Conservation (phyloP, 495 filamentous ascomycete species). For the Aspergillus ostianus region DNA sequence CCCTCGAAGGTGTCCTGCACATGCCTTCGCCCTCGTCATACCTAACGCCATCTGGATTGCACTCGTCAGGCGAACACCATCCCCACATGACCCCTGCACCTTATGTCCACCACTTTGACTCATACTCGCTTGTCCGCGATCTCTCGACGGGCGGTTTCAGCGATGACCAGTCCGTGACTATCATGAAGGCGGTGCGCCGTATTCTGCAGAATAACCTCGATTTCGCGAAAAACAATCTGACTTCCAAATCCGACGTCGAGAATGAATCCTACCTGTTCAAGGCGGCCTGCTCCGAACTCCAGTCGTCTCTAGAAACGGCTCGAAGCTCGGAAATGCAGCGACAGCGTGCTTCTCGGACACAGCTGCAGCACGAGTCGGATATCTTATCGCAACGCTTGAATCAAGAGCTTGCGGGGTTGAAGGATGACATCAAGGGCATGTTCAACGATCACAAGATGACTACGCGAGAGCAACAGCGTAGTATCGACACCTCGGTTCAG, state of each 20-base stretch:
- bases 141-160: slow-evolving; percentile 69
- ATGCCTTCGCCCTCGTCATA: slow-evolving; percentile 48
- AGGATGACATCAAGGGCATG: slow-evolving; percentile 90
- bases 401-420: slow-evolving; percentile 74
- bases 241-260: slow-evolving; percentile 76
- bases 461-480: slow-evolving; percentile 79
- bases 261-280: slow-evolving; percentile 93
- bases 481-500: slow-evolving; percentile 79
- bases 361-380: slow-evolving; percentile 91
- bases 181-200: slow-evolving; percentile 84
- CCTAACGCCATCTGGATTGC: slow-evolving; percentile 31
- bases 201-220: slow-evolving; percentile 77
- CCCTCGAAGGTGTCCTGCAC: slow-evolving; percentile 65
- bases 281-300: slow-evolving; percentile 89
- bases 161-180: slow-evolving; percentile 64
- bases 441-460: slow-evolving; percentile 96
- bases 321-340: slow-evolving; percentile 56
- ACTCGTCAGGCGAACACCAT: slow-evolving; percentile 44
- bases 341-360: slow-evolving; percentile 75
- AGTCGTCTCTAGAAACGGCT: slow-evolving; percentile 66
- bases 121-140: slow-evolving; percentile 77
- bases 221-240: slow-evolving; percentile 69
- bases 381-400: slow-evolving; percentile 78
- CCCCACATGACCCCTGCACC: slow-evolving; percentile 69
- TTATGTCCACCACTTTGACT: slow-evolving; percentile 96